These are phyloP conservation scores for Stipa capillata DNA, from an alignment of 176 grass and related monocot genomes.

Conservation along the genomic window DNA sequence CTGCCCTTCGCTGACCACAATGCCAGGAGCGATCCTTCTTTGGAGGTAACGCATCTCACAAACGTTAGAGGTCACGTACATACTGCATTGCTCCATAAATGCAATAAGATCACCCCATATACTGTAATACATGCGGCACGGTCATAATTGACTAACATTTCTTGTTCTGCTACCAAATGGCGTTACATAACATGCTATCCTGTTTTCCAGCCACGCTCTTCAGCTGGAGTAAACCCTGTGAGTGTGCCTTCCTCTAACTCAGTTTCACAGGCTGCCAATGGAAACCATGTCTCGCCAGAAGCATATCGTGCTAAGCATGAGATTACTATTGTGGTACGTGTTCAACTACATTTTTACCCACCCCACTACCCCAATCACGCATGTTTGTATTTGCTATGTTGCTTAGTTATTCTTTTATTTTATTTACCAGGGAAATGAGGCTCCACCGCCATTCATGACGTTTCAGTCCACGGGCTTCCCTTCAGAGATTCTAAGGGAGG, in stretches of 20 bases:
- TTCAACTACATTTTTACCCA: neutral
- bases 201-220: slow-evolving; percentile 24
- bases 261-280: slow-evolving; percentile 29
- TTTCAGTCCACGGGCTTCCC: slow-evolving; percentile 75
- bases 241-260: neutral
- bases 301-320: slow-evolving; percentile 80
- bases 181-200: neutral
- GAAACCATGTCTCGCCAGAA: slow-evolving; percentile 31
- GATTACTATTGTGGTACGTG: slow-evolving; percentile 62
- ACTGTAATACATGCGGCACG: neutral
- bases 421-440: slow-evolving; percentile 50
- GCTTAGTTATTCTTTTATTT: neutral
- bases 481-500: slow-evolving; percentile 70
- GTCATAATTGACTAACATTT: neutral
- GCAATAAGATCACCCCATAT: neutral
- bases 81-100: neutral
- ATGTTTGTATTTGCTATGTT: neutral
- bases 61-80: neutral
- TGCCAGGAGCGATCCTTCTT: neutral
- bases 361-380: neutral
- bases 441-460: slow-evolving; percentile 54
- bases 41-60: neutral
- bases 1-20: neutral
- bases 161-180: neutral
- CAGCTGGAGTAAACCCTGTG: slow-evolving; percentile 7